phyloP scores from a whole-genome alignment of 345 rosid genomes.

The Eucalyptus microcorys region DNA sequence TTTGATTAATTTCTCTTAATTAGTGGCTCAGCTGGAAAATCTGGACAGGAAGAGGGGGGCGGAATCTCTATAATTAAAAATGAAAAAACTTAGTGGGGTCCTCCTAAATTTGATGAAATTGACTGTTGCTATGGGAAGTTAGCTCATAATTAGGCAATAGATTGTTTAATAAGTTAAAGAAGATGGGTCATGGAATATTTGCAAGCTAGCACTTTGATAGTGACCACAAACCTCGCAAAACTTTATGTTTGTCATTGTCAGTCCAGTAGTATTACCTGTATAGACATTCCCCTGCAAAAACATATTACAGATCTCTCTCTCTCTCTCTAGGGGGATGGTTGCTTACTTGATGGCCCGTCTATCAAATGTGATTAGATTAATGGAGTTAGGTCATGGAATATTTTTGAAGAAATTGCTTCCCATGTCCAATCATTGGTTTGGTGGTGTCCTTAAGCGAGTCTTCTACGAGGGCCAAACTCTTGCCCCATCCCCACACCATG shows the following conservation, averaged over 20 bases:
- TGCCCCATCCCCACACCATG: constrained; percentile 22
- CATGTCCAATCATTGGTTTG: constrained; percentile 30
- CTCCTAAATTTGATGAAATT: background rate
- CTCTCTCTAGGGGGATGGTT: background rate
- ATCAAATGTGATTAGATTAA: background rate
- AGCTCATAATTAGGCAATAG: background rate
- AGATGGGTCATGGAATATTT: background rate
- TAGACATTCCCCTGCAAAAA: background rate
- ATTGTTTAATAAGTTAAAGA: background rate
- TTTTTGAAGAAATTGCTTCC: background rate
- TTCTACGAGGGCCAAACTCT: background rate
- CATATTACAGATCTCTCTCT: background rate
- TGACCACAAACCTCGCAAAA: background rate
- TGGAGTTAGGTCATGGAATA: background rate
- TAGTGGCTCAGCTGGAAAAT: background rate
- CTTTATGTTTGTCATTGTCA: background rate
- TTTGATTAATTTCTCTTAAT: background rate
- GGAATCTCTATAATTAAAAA: background rate
- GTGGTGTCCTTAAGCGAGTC: constrained; percentile 8
- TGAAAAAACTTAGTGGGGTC: background rate
- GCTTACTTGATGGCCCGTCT: background rate
- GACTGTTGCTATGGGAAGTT: background rate
- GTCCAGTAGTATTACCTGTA: background rate
- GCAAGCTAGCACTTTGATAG: background rate
- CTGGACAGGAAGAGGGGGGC: background rate